Base-by-base conservation (phyloP, 1,139 yeast genomes). In the Pichia sp. region DNA sequence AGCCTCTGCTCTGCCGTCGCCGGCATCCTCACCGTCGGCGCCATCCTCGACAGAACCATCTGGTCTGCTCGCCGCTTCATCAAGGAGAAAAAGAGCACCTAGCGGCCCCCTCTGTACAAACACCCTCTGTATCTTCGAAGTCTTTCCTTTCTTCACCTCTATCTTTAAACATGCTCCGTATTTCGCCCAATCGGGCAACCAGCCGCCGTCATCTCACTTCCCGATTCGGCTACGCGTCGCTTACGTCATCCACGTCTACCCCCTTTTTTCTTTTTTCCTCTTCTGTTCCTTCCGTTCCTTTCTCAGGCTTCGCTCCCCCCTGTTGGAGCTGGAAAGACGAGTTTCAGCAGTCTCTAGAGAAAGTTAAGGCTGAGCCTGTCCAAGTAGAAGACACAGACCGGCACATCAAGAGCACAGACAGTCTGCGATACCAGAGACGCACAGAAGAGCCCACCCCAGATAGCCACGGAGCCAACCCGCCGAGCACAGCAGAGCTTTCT, bases 11-110 rank as follows among this genome's bases (percentile, higher is more conserved):
- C 96, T 58, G 89, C 95, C 10, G 79, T 92, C 48, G 98, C 98
- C 8, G 98, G 98, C 45, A 93, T 93, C 10, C 76, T 93, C 57
- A 93, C 97, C 54, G 92, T 93, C 23, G 98, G 96, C 7, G 86
- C 97, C 0, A 81, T 92, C 47, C 71, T 92, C 50, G 99, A 93
- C 69, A 79, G 92, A 59, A 84, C 95, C 3, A 87, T 90, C 8
- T 90, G 90, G 82, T 95, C 88, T 26, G 97, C 97, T 1, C 93
- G 90, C 68, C 82, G 82, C 68, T 90, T 85, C 10, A 72, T 92
- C 41, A 79, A 82, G 70, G 83, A 87, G 32, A 89, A 90, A 71
- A 92, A 93, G 68, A 75, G 72, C 47, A 60, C 63, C 4, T 63
- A 38, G 48, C 26, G 26, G 26, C 26, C 26, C 26, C 26, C 26